Evolutionary conservation across 2,329 filamentous ascomycete species (phyloP), one percentile per base, ranked within the genome.

Genomic region (Colletotrichum shisoi): DNA sequence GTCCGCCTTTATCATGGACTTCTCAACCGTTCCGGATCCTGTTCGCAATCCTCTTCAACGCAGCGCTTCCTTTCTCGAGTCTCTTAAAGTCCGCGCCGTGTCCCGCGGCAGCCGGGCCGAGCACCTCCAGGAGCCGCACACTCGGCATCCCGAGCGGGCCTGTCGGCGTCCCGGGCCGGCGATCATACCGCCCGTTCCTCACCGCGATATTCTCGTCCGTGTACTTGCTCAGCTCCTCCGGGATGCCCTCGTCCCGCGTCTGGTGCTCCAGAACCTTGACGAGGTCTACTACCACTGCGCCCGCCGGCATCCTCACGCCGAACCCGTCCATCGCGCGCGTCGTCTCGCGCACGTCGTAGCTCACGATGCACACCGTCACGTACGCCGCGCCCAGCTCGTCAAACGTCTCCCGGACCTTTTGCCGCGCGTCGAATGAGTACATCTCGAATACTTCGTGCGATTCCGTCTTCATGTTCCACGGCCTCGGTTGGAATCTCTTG

Each of bases 181-280:
- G 34, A 27, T 62, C 57, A 6, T 27, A 54, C 19, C 49, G 44
- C 0, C 63, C 57, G n/a, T 65, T 56, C 27, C 63, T 24, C 17
- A 44, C 24, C 42, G 49, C 31, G 17, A 65, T 31, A 27, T 62
- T 65, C 13, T 56, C 49, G 15, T 62, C 17, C 4, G 63, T 62
- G 15, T 62, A 65, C 37, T 24, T 24, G 13, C 24, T 62, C 19
- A 65, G 12, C 37, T 21, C 7, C 17, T 48, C 24, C 1, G 63
- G 57, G 0, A 49, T 44, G 1, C 37, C 57, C 11, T 19, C 17
- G 4, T 15, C 31, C 3, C 5, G 61, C 44, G n/a, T 54, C 42
- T 65, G 57, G 34, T 59, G 57, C 45, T 59, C 57, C 45, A 59
- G 19, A 17, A 39, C 63, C 52, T 44, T 65, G 49, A 13, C 49